Base-by-base conservation (phyloP, 305 asterid genomes). In the Fraxinus albicans region DNA sequence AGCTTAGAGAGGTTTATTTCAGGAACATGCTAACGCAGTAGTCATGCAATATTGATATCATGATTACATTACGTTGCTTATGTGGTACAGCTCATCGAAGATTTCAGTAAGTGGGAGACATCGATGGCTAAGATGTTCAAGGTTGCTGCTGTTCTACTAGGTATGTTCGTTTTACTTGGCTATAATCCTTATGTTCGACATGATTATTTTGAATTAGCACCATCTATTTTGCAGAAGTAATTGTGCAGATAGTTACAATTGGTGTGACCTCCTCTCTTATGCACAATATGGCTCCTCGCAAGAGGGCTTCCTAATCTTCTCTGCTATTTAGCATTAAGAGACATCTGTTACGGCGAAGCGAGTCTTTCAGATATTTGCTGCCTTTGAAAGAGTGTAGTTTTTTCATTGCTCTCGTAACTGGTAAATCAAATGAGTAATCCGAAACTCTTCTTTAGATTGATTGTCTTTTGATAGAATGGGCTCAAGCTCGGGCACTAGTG, bases 271-370 rank as follows among this genome's bases (percentile, higher is more conserved):
- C 84, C 8, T 87, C 92, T 76, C 94, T 91, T 79, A 77, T 88
- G 76, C 81, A 60, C 85, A 88, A 89, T 83, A 88, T 89, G 92
- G 92, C 91, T 85, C 91, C 90, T 83, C 94, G 92, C 78, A 89
- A 89, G 84, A 91, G 91, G 74, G 85, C 91, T 0, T 86, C 90
- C 12, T 90, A 77, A 89, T 78, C 21, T 31, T 44, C 21, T 34
- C 6, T 15, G n/a, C 77, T 17, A 40, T 72, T 55, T 55, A n/a
- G 8, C 72, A 60, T 55, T 21, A 36, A 79, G 73, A 25, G 19
- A 35, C 80, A 31, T 0, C 44, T 65, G 42, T 8, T 42, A 8
- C 25, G 35, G 83, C 73, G 9, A 63, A 34, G 53, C 47, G 65
- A 63, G 21, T 0, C 55, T 50, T 65, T 76, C 19, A 47, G 31